These are phyloP conservation scores for Populus tomentosa DNA, from an alignment of 441 rosid species.

Conservation along the genomic window DNA sequence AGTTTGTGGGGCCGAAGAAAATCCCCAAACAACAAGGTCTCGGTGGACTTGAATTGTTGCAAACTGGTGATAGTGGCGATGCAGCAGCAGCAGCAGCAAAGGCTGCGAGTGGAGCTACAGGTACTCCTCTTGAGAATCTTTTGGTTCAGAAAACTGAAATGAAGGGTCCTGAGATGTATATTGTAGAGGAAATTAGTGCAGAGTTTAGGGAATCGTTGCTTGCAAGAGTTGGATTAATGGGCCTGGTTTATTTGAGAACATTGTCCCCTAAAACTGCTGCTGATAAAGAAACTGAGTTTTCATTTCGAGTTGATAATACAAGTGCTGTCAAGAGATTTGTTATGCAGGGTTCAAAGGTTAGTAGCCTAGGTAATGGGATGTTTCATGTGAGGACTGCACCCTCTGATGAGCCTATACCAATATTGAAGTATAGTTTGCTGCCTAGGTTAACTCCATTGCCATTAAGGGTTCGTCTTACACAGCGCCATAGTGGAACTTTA, in stretches of 20 bases:
- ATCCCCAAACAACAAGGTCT: conserved; percentile 75
- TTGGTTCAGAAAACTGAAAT: conserved; percentile 72
- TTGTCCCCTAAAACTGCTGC: conserved; percentile 67
- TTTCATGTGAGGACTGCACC: conserved; percentile 86
- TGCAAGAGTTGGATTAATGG: conserved; percentile 85
- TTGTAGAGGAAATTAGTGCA: conserved; percentile 75
- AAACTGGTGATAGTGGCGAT: conserved; percentile 51
- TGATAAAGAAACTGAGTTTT: conserved; percentile 85
- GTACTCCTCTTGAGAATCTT: conserved; percentile 58
- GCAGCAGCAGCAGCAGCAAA: conserved; percentile 25
- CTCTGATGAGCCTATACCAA: conserved; percentile 81
- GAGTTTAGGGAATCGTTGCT: conserved; percentile 94
- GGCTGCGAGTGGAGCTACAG: conserved; percentile 41
- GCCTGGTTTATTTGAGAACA: conserved; percentile 77
- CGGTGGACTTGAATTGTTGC: conserved; percentile 86
- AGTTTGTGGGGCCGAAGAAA: conserved; percentile 74
- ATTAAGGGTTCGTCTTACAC: conserved; percentile 70
- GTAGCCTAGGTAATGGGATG: conserved; percentile 81
- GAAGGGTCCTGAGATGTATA: conserved; percentile 91
- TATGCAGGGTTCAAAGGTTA: conserved; percentile 60
- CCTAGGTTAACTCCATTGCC: conserved; percentile 84
- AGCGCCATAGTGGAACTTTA: conserved; percentile 78
- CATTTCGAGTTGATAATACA: conserved; percentile 73
- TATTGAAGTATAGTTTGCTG: conserved; percentile 76
- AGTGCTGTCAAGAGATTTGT: conserved; percentile 64